A percentile compares a stretch with the other conserved stretches of the same genome.
Conservation (phyloP, 306 rosid genomes). For the Vigna nakashimae region DNA sequence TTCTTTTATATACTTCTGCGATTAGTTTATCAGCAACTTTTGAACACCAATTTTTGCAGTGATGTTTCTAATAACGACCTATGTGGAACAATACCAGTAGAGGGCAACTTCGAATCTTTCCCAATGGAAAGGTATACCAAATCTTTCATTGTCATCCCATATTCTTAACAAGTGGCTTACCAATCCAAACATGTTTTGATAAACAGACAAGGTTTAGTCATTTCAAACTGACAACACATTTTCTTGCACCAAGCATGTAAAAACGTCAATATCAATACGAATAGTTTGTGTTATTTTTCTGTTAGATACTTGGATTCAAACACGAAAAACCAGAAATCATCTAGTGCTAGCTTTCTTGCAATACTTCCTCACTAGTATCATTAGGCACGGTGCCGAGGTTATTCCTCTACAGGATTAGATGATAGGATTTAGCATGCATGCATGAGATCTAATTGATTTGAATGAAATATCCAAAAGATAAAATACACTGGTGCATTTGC, state of each 20-base stretch:
- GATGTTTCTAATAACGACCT: conserved; percentile 90
- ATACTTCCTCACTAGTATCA: neutral
- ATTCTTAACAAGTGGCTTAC: neutral
- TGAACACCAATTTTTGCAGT: conserved; percentile 55
- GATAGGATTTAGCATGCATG: neutral
- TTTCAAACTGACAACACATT: neutral
- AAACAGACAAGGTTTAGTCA: conserved; percentile 7
- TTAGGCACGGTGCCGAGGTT: neutral
- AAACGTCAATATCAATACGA: neutral
- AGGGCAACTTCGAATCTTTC: conserved; percentile 88
- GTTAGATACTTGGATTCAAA: neutral
- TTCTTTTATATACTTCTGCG: conserved; percentile 10
- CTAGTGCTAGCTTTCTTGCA: neutral
- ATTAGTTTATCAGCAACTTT: conserved; percentile 21
- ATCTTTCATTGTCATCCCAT: conserved; percentile 8
- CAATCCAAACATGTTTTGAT: conserved; percentile 3
- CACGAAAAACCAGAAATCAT: conserved; percentile 24
- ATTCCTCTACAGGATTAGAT: conserved; percentile 2
- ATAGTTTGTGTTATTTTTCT: neutral
- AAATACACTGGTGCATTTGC: neutral
- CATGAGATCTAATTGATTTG: neutral
- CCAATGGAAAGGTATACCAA: conserved; percentile 71
- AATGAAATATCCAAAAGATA: conserved; percentile 22
- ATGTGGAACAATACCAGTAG: conserved; percentile 94
- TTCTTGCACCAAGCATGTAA: conserved; percentile 9